These are phyloP conservation scores for Corymbia calophylla DNA, from an alignment of 441 rosid species.

Conservation along the genomic window DNA sequence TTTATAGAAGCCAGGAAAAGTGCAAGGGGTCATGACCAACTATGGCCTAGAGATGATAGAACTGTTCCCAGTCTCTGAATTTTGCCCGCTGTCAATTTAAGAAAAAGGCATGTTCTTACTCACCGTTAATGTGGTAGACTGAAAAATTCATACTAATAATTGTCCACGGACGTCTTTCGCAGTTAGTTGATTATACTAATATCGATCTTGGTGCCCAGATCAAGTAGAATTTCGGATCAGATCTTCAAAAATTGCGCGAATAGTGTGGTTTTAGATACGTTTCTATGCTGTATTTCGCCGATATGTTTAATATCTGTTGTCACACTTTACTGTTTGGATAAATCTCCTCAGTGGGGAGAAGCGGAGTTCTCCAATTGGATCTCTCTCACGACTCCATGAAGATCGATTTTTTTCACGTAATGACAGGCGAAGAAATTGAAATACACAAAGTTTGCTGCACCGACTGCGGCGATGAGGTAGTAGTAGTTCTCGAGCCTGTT, in stretches of 20 bases:
- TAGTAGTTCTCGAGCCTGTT: constrained; percentile 35
- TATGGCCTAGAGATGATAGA: background rate
- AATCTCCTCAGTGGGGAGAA: background rate
- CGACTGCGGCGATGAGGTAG: constrained; percentile 26
- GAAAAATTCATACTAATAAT: background rate
- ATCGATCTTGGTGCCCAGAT: background rate
- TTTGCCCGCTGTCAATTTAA: background rate
- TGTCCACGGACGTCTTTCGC: background rate
- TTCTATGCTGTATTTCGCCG: background rate
- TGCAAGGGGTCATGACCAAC: background rate
- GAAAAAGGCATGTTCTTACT: background rate
- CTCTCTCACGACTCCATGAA: background rate
- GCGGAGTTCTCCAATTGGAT: background rate
- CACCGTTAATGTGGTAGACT: background rate
- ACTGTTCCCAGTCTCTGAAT: background rate
- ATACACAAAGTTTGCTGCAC: constrained; percentile 27
- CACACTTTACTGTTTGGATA: background rate
- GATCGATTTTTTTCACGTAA: background rate
- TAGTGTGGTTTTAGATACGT: background rate
- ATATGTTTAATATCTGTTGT: background rate
- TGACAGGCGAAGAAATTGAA: constrained; percentile 32
- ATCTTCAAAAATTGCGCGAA: background rate
- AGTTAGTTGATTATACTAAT: background rate
- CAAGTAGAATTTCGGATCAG: background rate
- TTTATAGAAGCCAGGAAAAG: background rate